Evolutionary conservation across 2,329 filamentous ascomycete genomes (phyloP).

Genomic region (Colletotrichum sojae): DNA sequence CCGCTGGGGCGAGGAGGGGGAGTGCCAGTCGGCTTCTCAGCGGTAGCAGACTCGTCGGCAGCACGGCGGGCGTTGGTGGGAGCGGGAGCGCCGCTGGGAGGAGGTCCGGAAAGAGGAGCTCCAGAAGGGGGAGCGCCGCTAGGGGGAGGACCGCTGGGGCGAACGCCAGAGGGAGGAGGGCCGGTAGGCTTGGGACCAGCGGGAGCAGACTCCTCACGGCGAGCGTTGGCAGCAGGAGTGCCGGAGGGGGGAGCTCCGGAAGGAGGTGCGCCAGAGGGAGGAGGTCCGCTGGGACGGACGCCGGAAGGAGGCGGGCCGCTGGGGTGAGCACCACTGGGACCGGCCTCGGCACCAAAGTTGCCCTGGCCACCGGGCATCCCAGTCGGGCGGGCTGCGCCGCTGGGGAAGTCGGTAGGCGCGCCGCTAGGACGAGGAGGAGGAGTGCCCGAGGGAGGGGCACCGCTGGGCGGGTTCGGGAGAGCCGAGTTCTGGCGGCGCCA

Average conservation of each 20-base stretch:
- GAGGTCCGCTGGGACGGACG: slow-evolving; percentile 8
- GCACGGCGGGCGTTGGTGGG: slow-evolving; percentile 27
- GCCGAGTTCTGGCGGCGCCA: slow-evolving; percentile 29
- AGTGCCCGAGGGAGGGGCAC: slow-evolving; percentile 27
- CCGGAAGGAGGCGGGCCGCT: slow-evolving; percentile 16
- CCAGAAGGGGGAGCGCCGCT: slow-evolving; percentile 18
- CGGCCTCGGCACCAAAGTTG: slow-evolving; percentile 15
- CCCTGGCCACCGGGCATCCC: slow-evolving; percentile 21
- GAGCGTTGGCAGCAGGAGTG: slow-evolving; percentile 2
- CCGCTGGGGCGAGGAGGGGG: slow-evolving; percentile 6
- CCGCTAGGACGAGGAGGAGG: slow-evolving; percentile 29
- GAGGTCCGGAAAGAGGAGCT: slow-evolving; percentile 12
- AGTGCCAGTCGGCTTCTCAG: slow-evolving; percentile 9
- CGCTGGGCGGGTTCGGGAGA: slow-evolving; percentile 9
- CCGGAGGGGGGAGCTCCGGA: slow-evolving; percentile 12
- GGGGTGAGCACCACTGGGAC: slow-evolving; percentile 1
- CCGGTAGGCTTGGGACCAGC: slow-evolving; percentile 17
- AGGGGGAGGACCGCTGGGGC: slow-evolving; percentile 20
- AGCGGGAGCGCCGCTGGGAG: slow-evolving; percentile 20
- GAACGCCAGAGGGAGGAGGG: slow-evolving; percentile 18
- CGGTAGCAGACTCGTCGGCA: slow-evolving; percentile 10
- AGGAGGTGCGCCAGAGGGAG: slow-evolving; percentile 7
- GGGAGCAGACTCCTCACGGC: slow-evolving; percentile 4
- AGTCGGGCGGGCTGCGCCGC: slow-evolving; percentile 16
- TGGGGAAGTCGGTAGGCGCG: slow-evolving; percentile 21